phyloP scores from a whole-genome alignment of 2,329 filamentous ascomycete species.

The Drechmeria coniospora region DNA sequence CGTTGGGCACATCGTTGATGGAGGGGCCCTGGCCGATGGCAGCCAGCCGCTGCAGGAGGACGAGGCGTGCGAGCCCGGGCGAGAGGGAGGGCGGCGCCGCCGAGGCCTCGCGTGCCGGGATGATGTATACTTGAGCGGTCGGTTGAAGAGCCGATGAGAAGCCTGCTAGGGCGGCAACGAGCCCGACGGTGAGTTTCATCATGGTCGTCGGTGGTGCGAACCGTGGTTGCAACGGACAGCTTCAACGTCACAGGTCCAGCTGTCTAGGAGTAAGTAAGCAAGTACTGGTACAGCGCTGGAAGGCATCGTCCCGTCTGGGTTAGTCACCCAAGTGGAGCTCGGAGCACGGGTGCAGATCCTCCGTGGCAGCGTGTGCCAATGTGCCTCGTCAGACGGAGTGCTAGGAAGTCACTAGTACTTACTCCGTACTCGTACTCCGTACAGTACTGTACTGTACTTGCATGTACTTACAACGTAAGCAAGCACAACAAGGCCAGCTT shows the following conservation, averaged over 20 bases:
- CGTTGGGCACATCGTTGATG: conserved; percentile 28
- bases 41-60: conserved; percentile 42
- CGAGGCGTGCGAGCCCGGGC: conserved; percentile 38
- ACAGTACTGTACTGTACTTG: no score
- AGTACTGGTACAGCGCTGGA: no score
- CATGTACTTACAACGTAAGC: no score
- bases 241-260: conserved; percentile 16
- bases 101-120: conserved; percentile 18
- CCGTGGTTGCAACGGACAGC: conserved; percentile 10
- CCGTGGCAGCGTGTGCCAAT: no score
- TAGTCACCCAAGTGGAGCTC: no score
- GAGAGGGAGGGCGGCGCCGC: conserved; percentile 27
- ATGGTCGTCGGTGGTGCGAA: conserved; percentile 11
- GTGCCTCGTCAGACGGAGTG: no score
- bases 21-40: conserved; percentile 30
- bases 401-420: no score
- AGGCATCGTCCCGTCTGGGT: no score
- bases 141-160: conserved; percentile 22
- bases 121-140: conserved; percentile 38
- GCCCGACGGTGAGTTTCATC: conserved; percentile 28
- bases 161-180: conserved; percentile 22
- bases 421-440: no score
- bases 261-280: no score
- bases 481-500: no score
- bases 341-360: no score